Evolutionary conservation across 768 basidiomycete species (phyloP), one percentile per base, ranked within the genome.

Genomic region (Tylopilus sp.): DNA sequence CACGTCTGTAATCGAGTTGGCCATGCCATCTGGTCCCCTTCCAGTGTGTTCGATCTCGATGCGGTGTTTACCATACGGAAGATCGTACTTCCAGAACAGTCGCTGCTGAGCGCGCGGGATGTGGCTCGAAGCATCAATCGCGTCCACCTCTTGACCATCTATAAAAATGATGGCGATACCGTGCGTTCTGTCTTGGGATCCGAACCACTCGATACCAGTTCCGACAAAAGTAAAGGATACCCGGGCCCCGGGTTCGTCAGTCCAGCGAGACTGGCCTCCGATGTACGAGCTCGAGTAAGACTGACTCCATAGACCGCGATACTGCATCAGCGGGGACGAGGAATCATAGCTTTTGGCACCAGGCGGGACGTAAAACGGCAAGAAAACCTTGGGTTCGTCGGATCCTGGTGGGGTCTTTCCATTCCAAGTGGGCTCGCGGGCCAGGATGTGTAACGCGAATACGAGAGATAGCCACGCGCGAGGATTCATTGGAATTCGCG

Each of bases 171-270:
- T 57, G 5, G 83, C 76, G 10, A 77, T 65, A 14, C 88, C 84
- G 61, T 89, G 82, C 16, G 58, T 65, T 36, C 63, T 72, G 58
- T 79, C 82, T 36, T 71, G 74, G 60, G 75, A 78, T 28, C 89
- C 89, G 58, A 89, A 90, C 84, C 83, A 87, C 69, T 90, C 89
- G 57, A 91, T 76, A 1, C 86, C 86, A 13, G 84, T 86, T 14
- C 88, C 89, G n/a, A 72, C 72, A 68, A 89, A 89, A 3, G 77
- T 74, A 68, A 89, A 79, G 2, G 73, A 72, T 42, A 80, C 71
- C 4, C 78, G 69, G 12, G 87, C 81, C 43, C 74, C 74, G 17
- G 68, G 68, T 42, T 78, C 67, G 14, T 72, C 69, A 0, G 85
- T 85, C 62, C 74, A 76, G 14, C 74, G 78, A 30, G 81, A 68